Evolutionary conservation across 352 stramenopile genomes (phyloP), one percentile per base, ranked within the genome.

Genomic region (Peronospora destructor): DNA sequence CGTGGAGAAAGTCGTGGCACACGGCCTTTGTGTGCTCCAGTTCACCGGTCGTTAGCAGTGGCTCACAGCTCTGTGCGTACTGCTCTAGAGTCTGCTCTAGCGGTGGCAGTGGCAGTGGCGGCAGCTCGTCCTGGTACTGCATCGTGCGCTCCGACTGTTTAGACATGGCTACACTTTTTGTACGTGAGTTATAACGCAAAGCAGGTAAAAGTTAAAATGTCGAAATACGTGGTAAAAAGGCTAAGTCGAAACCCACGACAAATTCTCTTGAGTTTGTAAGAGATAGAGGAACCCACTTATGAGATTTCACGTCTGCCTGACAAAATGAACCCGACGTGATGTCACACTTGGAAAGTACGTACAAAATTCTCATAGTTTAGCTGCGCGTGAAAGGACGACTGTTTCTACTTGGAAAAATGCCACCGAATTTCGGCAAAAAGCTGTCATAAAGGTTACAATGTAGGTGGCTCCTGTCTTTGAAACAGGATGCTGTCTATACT

Each of bases 41-140:
- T 62, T 98, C 85, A 21, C 81, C 71, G 19, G 62, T 44, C 25
- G 76, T 74, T 6, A 97, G 83, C 49, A 98, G 59, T 41, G 94
- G 86, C 61, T 97, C 76, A 45, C 80, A 95, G 44, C 88, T 97
- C 55, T 90, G 77, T 38, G 98, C 60, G 65, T 98, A 98, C 35
- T 72, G 75, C 52, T 87, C 67, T 9, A 98, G 64, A 10, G 95
- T 98, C 40, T 98, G 76, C 53, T 97, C 87, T 33, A 98, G 71
- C 7, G 85, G 64, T 8, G 95, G 94, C 34, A 99, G 70, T 21
- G 96, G 96, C 38, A 99, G 77, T 44, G 79, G 53, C 43, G 95
- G 94, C 25, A 99, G 66, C 37, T 88, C 71, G 49, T 94, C 83
- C 58, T 94, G 80, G 61, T 76, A 78, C 66, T 88, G 72, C 53